phyloP scores from a whole-genome alignment of 176 grass and related monocot genomes.

The Areca catechu region DNA sequence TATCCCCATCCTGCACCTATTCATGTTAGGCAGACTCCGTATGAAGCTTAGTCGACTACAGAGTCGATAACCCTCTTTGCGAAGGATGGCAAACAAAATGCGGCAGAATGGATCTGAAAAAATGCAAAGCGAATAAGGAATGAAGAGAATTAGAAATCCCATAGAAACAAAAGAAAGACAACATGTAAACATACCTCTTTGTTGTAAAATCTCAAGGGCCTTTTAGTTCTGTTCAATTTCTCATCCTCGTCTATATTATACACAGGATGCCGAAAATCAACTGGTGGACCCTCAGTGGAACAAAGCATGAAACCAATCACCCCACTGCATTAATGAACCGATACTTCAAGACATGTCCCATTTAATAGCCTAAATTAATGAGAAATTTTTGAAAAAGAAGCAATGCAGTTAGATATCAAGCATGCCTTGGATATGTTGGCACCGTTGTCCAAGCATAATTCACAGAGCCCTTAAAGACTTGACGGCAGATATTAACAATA shows the following conservation, averaged over 20 bases:
- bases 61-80: constrained; percentile 73
- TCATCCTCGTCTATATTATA: constrained; percentile 69
- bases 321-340: constrained; percentile 38
- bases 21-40: no score
- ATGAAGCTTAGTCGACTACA: constrained; percentile 22
- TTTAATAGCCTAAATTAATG: neutral
- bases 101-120: constrained; percentile 70
- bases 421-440: constrained; percentile 89
- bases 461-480: constrained; percentile 82
- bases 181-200: constrained; percentile 37
- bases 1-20: no score
- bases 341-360: neutral
- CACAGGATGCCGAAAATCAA: constrained; percentile 74
- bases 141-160: neutral
- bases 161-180: neutral
- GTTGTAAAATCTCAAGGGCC: constrained; percentile 85
- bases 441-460: constrained; percentile 99
- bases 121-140: neutral
- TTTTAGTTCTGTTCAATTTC: constrained; percentile 49
- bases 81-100: constrained; percentile 93
- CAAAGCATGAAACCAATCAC: constrained; percentile 99
- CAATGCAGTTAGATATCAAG: neutral
- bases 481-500: constrained; percentile 59
- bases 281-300: constrained; percentile 62
- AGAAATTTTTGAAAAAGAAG: neutral